Base-by-base conservation (phyloP, 2,329 filamentous ascomycete species). In the Alternaria solani region DNA sequence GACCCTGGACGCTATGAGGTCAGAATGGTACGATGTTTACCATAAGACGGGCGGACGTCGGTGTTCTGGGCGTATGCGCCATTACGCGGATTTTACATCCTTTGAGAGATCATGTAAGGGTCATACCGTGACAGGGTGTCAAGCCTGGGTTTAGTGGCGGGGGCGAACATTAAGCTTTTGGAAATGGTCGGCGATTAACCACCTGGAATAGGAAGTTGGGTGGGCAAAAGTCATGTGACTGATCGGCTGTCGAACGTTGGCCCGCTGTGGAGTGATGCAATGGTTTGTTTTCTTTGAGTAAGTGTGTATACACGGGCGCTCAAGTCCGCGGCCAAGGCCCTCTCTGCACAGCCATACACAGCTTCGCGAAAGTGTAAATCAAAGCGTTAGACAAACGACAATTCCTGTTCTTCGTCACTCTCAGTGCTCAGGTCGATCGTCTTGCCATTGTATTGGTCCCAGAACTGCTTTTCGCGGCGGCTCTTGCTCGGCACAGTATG, bases 1-100 rank as follows among this genome's bases (percentile, higher is more conserved):
- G 20, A 49, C 32, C 46, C 46, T 36, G 14, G 32, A 26, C 30
- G 14, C 16, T 36, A 49, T 49, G 46, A 49, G 32, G 30, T 49
- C 46, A 49, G 32, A 49, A 38, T 49, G 30, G 46, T 49, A 49
- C 32, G 46, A 49, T 49, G 14, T 36, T 49, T 49, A 25, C 46
- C 46, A 49, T 38, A 49, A 49, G 30, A 38, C 46, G 46, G 46
- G 46, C 32, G 32, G 46, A 49, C 32, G 30, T 49, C 46, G 46
- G 46, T 49, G 30, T 36, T 26, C 34, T 49, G 20, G 46, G 46
- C 30, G 32, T 36, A 36, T 26, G 4, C 46, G 39, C 34, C 32
- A 49, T 49, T 36, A 36, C 46, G 46, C 32, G 46, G 30, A 36
- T 26, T 23, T 34, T 20, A 8, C 20, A 12, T 34, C 23, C 36